Evolutionary conservation across 257 asterid genomes (phyloP).

Genomic region (Solanum tarijense): DNA sequence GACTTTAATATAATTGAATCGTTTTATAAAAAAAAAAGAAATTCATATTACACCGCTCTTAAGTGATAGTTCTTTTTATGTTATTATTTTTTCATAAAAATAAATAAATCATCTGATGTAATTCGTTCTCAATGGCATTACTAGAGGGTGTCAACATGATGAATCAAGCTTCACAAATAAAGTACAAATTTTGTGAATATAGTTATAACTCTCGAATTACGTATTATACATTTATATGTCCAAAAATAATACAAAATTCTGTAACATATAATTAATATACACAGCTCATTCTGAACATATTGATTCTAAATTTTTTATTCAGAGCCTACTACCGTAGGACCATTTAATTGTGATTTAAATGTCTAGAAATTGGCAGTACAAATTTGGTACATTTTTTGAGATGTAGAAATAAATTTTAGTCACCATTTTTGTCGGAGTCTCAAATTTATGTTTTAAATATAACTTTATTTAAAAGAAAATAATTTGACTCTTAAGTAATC

Average conservation of each 20-base stretch:
- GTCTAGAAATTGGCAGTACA: background rate
- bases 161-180: background rate
- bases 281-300: background rate
- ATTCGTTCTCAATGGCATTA: background rate
- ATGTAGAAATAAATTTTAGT: no score
- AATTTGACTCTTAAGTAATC: background rate
- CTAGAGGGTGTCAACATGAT: background rate
- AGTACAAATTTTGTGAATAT: no score
- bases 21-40: background rate
- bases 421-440: background rate
- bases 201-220: background rate
- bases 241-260: no score
- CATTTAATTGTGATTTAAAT: background rate
- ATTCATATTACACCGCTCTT: no score
- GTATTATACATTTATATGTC: background rate
- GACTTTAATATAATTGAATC: background rate
- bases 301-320: background rate
- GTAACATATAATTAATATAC: background rate
- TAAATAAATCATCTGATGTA: background rate
- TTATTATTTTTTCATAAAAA: no score
- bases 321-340: background rate
- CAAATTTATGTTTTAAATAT: no score
- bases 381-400: background rate
- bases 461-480: no score
- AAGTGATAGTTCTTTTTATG: background rate